Percentiles rank a stretch among this genome's conserved stretches.
phyloP scores from a whole-genome alignment of 1,284 basidiomycete genomes.

The Cutaneotrichosporon dermatis region DNA sequence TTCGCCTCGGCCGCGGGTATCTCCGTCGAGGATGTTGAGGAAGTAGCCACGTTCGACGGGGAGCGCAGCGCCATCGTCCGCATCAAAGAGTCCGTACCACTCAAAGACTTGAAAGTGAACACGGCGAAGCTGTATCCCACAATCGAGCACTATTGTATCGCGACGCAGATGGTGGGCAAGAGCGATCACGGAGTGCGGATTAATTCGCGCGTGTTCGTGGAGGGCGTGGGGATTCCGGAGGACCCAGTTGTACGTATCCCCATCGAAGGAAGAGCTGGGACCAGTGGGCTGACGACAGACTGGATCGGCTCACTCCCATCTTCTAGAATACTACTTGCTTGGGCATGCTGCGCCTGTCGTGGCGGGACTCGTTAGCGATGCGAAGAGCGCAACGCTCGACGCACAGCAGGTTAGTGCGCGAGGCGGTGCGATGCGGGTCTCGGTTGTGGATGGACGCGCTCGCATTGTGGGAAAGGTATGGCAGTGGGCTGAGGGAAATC shows the following conservation, averaged over 20 bases:
- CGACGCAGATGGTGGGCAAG: slow-evolving; percentile 7
- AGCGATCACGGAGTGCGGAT: slow-evolving; percentile 3
- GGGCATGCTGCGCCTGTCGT: not conserved
- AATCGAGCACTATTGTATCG: slow-evolving; percentile 1
- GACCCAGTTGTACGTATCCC: slow-evolving; percentile 36
- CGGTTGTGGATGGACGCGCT: slow-evolving; percentile 8
- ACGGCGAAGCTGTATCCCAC: not conserved
- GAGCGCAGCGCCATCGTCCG: not conserved
- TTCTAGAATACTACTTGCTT: slow-evolving; percentile 35
- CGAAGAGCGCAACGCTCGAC: slow-evolving; percentile 3
- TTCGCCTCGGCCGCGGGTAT: not conserved
- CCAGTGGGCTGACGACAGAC: slow-evolving; percentile 20
- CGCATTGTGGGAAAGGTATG: slow-evolving; percentile 9
- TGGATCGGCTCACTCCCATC: slow-evolving; percentile 34
- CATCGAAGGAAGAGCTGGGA: too few relatives aligned
- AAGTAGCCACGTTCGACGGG: not conserved
- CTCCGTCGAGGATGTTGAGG: not conserved
- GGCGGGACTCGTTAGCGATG: not conserved
- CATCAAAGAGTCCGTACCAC: not conserved
- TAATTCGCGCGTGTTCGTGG: slow-evolving; percentile 31
- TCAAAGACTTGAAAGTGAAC: slow-evolving; percentile 5
- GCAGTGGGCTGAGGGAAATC: not conserved
- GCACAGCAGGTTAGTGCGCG: slow-evolving; percentile 15
- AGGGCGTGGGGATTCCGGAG: slow-evolving; percentile 23
- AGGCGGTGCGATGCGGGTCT: slow-evolving; percentile 14